Base-by-base conservation (phyloP, 148 eudicot species). In the Bassia scoparia region DNA sequence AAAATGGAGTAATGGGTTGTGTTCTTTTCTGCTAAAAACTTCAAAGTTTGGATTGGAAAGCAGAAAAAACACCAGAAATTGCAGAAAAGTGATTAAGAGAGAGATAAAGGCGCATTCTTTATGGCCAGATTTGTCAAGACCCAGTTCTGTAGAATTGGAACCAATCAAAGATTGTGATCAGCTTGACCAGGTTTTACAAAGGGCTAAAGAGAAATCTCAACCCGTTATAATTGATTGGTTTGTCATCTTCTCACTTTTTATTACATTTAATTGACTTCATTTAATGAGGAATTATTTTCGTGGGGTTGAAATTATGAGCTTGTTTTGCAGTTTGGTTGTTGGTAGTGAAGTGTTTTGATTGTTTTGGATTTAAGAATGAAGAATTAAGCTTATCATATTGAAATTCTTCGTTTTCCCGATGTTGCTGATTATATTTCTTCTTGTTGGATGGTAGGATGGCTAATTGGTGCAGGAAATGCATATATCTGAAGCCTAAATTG, bases 381-480 rank as follows among this genome's bases (percentile, higher is more conserved):
- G 15, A 17, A 3, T 63, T 63, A 35, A 33, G 67, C 67, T 34
- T 10, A 34, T 2, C 4, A 29, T 12, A 31, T 35, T 38, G 3
- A 37, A n/a, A 0, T 7, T 23, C 0, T 52, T 64, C 55, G 0
- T 44, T 16, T 37, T 41, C 3, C 3, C 12, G 70, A 44, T 54
- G 6, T 54, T 63, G 41, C 46, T 70, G 26, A 44, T 53, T 48
- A 9, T 58, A n/a, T 54, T 68, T 38, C 1, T 61, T 55, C 3
- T 66, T 56, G 20, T 72, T 76, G 80, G 72, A 78, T 52, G 60
- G 74, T 76, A 89, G 93, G 96, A 88, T 86, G 91, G 96, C 92
- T 62, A 73, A 87, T 33, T 91, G 98, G 98, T 94, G 98, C 86
- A 83, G 98, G 70, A 94, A 94, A 83, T 94, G 98, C 87, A 94